Evolutionary conservation across 2,329 filamentous ascomycete species (phyloP), one percentile per base, ranked within the genome.

Genomic region (Mollisia scopiformis): DNA sequence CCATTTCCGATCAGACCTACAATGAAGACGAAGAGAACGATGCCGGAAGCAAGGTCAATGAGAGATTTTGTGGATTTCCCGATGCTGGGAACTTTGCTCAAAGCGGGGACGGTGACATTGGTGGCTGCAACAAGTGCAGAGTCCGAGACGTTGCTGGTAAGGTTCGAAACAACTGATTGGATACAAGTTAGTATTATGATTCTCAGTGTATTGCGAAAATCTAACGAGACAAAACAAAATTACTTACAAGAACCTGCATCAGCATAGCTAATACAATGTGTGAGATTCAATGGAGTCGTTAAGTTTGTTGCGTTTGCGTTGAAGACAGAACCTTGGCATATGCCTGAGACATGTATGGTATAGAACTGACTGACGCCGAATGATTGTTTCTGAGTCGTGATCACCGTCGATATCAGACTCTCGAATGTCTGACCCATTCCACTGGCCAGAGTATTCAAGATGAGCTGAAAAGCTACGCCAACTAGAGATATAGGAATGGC

Each of bases 241-340:
- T n/a, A 54, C 58, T 61, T 61, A 61, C 58, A 46, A 49, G 21
- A 23, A 28, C 58, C 47, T 25, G 37, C 49, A 28, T 51, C 47
- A 28, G 21, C 39, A 25, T 57, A 61, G 58, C 53, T 57, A 27
- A 61, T 43, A 54, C 58, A 61, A 16, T 54, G 41, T 39, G 58
- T 61, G 30, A 57, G 28, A 33, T 61, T 61, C 37, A 57, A 43
- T 5, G 37, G 28, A 11, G 33, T 35, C 13, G 33, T 51, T n/a
- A 28, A 16, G 16, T 61, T 54, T 33, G 54, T 49, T 8, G 28
- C 16, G 47, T 43, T 61, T 27, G 35, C 28, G 35, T 37, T 43
- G n/a, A 23, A 30, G 37, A 56, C 23, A 27, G 27, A 54, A 27
- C 58, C 58, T 13, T 50, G 25, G 21, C 58, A 61, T 14, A 61